Evolutionary conservation across 1,139 yeast species (phyloP), one percentile per base, ranked within the genome.

Genomic region (Zygotorulaspora mrakii): DNA sequence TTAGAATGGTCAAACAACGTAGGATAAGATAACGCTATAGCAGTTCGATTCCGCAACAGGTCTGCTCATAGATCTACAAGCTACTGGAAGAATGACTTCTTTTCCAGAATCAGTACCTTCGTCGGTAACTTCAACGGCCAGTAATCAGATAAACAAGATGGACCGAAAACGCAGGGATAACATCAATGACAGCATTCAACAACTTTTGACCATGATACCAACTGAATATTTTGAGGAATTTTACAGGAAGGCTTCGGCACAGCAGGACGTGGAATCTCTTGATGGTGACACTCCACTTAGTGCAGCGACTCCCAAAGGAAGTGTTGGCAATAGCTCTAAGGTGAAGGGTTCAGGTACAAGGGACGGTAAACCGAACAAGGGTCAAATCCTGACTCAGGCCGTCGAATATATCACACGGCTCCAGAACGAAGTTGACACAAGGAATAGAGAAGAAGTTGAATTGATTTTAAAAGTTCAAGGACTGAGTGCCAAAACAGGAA

Each of bases 311-410:
- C n/a, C 95, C 89, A 1, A 67, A 65, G 14, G 73, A 3, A 71
- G 31, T 73, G 79, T 51, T 25, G 21, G 34, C 32, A 17, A 52
- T 21, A 16, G 38, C 41, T 27, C 37, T 7, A 53, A 55, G 20
- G 25, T 25, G 16, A 59, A 54, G 41, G 58, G 59, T 11, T 54
- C 62, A 5, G 64, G 62, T 5, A 60, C 62, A 3, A 84, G 83
- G 49, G 95, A 86, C 55, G 95, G 95, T 3, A 82, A 82, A 52
- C 96, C 96, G 1, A 88, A 88, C 58, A 89, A 89, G 66, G 96
- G 96, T 1, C 95, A 88, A 53, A 85, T 89, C 8, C 68, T 89
- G 47, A 76, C 88, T 13, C 82, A 85, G 54, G 77, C 94, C 0
- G 95, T 88, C 2, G 95, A 87, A 52, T 89, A 87, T 57, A 79